Conservation (phyloP, 2,329 filamentous ascomycete genomes). For the Ceratocystis alfenasii region DNA sequence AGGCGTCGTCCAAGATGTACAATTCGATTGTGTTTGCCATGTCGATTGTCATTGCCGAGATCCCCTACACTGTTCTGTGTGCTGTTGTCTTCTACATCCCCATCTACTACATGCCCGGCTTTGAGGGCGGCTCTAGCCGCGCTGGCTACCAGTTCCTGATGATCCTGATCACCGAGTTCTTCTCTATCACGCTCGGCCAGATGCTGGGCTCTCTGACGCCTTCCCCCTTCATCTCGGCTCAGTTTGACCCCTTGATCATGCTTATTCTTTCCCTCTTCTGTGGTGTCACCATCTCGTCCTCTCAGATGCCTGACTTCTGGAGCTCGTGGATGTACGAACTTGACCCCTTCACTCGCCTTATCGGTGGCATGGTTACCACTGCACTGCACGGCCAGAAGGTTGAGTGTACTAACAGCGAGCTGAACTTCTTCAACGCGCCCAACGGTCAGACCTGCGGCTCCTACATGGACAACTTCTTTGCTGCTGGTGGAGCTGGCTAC, state of each 20-base stretch:
- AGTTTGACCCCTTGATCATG: conserved; percentile 72
- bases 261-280: conserved; percentile 79
- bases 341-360: conserved; percentile 70
- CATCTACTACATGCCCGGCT: conserved; percentile 72
- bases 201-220: conserved; percentile 66
- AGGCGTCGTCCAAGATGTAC: conserved; percentile 79
- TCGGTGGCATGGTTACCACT: conserved; percentile 67
- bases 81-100: conserved; percentile 71
- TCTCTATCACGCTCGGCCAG: conserved; percentile 70
- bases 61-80: conserved; percentile 73
- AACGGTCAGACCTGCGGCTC: conserved; percentile 54
- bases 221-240: conserved; percentile 62
- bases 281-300: conserved; percentile 68
- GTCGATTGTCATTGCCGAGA: conserved; percentile 68
- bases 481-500: conserved; percentile 57
- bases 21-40: conserved; percentile 64
- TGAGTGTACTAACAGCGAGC: conserved; percentile 46
- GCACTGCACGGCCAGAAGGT: conserved; percentile 58
- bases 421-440: conserved; percentile 58
- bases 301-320: conserved; percentile 70
- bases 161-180: conserved; percentile 69
- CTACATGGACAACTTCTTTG: conserved; percentile 65
- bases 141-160: conserved; percentile 84
- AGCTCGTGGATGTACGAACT: conserved; percentile 70
- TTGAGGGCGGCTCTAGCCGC: conserved; percentile 49